Evolutionary conservation across 2,329 filamentous ascomycete species (phyloP).

Genomic region (Stromatinia cepivora): DNA sequence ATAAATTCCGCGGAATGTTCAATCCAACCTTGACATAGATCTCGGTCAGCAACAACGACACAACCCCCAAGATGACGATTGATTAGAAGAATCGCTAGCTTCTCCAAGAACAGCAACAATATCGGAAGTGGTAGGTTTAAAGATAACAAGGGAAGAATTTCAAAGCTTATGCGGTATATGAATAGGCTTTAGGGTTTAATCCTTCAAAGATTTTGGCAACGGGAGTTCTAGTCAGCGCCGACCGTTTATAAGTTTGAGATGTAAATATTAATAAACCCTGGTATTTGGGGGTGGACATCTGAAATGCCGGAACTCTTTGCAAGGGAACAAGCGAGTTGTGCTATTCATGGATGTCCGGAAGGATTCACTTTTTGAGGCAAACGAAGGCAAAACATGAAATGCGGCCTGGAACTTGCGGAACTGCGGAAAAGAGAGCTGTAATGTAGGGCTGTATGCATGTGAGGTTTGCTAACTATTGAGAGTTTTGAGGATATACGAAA

Average conservation of each 20-base stretch:
- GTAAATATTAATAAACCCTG: neutral
- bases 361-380: neutral
- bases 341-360: slow-evolving; percentile 13
- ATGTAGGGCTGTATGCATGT: neutral
- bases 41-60: neutral
- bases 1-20: neutral
- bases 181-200: neutral
- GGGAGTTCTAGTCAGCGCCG: neutral
- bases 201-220: neutral
- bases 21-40: neutral
- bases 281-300: neutral
- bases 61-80: neutral
- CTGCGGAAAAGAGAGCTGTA: neutral
- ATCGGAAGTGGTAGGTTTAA: neutral
- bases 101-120: neutral
- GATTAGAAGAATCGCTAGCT: neutral
- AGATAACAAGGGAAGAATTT: neutral
- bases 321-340: neutral
- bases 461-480: neutral
- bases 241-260: neutral
- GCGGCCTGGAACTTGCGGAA: neutral
- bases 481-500: neutral
- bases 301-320: neutral
- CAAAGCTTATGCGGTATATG: slow-evolving; percentile 4
- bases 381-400: neutral